phyloP scores from a whole-genome alignment of 202 grass and related monocot species.

The Bolboschoenoplectus hybrid region DNA sequence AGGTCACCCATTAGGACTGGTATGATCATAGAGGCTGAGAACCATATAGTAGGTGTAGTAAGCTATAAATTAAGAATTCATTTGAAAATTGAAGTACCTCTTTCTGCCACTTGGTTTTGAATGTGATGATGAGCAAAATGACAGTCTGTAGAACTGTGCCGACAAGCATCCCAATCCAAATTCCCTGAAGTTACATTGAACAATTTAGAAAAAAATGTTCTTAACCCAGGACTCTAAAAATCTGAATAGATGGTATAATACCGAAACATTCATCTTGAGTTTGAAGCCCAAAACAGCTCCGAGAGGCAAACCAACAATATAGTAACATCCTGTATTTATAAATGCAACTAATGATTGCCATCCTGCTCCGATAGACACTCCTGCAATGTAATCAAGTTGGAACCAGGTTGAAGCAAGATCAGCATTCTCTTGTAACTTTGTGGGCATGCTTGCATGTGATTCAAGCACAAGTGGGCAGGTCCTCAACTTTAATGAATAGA shows the following conservation, averaged over 20 bases:
- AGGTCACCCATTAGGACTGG: not conserved
- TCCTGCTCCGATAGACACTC: slow-evolving; percentile 72
- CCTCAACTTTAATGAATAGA: not conserved
- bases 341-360: slow-evolving; percentile 72
- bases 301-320: slow-evolving; percentile 64
- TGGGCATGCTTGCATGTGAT: not conserved
- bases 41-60: not conserved
- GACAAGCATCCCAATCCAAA: slow-evolving; percentile 72
- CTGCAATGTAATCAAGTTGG: slow-evolving; percentile 30
- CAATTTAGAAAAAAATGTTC: not conserved
- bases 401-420: not conserved
- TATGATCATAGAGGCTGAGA: not conserved
- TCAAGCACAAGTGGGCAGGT: not conserved
- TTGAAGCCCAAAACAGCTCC: slow-evolving; percentile 68
- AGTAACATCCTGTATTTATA: slow-evolving; percentile 73
- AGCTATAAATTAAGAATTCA: slow-evolving; percentile 14
- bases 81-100: slow-evolving; percentile 50
- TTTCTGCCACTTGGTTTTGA: slow-evolving; percentile 72
- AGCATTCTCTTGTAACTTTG: not conserved
- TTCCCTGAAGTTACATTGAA: slow-evolving; percentile 52
- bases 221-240: not conserved
- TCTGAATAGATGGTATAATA: slow-evolving; percentile 23
- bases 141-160: slow-evolving; percentile 60
- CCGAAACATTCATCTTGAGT: slow-evolving; percentile 55
- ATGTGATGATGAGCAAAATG: slow-evolving; percentile 53